Evolutionary conservation across 306 rosid genomes (phyloP).

Genomic region (Oxytropis ochrocephala): DNA sequence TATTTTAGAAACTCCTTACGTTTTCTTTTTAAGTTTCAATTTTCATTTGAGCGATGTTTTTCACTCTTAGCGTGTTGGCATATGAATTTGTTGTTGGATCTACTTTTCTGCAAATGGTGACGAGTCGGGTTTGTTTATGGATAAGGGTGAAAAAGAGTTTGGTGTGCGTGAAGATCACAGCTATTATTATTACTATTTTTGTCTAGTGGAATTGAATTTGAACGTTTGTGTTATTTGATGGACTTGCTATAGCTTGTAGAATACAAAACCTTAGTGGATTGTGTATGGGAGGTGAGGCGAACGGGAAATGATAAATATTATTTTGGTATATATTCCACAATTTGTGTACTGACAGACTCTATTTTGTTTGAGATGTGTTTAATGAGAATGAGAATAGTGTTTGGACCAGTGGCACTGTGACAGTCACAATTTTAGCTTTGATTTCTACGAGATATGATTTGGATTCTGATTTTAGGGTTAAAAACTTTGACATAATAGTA

Average conservation of each 20-base stretch:
- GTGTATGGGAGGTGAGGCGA: not conserved
- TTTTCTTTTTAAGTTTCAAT: not conserved
- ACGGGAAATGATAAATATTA: not conserved
- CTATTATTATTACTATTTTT: not conserved
- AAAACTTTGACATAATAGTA: not conserved
- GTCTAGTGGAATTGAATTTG: not conserved
- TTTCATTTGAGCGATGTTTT: not conserved
- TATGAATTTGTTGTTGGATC: not conserved
- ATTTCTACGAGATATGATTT: not conserved
- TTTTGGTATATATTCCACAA: not conserved
- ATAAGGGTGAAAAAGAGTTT: not conserved
- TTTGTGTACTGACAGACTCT: not conserved
- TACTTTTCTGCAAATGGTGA: not conserved
- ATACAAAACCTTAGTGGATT: no score
- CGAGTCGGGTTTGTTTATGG: not conserved
- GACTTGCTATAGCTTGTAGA: not conserved
- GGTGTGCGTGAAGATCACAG: not conserved
- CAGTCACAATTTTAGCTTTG: not conserved
- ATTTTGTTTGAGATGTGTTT: not conserved
- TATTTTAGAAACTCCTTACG: not conserved
- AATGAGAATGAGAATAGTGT: constrained; percentile 1
- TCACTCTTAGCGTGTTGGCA: not conserved
- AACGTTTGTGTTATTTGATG: not conserved
- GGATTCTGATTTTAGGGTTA: not conserved
- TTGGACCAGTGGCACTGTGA: not conserved